Evolutionary conservation across 495 filamentous ascomycete species (phyloP), one percentile per base, ranked within the genome.

Genomic region (Talaromyces proteolyticus): DNA sequence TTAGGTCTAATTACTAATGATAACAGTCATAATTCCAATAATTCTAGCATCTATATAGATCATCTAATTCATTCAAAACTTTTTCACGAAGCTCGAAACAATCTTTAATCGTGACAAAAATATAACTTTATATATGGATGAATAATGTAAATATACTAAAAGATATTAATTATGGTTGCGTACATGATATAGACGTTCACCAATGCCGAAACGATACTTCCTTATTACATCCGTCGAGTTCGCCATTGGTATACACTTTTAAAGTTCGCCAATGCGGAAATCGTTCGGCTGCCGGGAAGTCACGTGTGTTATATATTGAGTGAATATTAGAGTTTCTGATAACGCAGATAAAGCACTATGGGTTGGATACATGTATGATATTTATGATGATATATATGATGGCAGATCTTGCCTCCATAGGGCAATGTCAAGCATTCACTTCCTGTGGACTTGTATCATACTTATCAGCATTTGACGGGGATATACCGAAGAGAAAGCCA

Each of bases 231-330:
- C n/a, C n/a, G n/a, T n/a, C n/a, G n/a, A 43, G 41, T 43, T 43
- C 41, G 41, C 16, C 41, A 22, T 43, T 43, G 41, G 41, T 6
- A 43, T 43, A 43, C 16, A 14, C 38, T 19, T 18, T 43, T 43
- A 43, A 43, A 43, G 41, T 43, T 43, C 41, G 41, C 41, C 41
- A 43, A 43, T 14, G 41, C 41, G 6, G 41, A 43, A 43, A 43
- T 43, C 29, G 29, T 36, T 36, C 29, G 29, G 29, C 14, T n/a
- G n/a, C n/a, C n/a, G n/a, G n/a, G n/a, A n/a, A n/a, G n/a, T n/a
- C n/a, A n/a, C 41, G 23, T 21, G 41, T 43, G 41, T 43, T 43
- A 43, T 21, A 10, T 43, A 43, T 43, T 19, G 17, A 43, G 19
- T 10, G 41, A 23, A 19, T 43, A 43, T 43, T 20, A 22, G 41